Evolutionary conservation across 2,329 filamentous ascomycete genomes (phyloP).

Genomic region (Diaporthe sp.): DNA sequence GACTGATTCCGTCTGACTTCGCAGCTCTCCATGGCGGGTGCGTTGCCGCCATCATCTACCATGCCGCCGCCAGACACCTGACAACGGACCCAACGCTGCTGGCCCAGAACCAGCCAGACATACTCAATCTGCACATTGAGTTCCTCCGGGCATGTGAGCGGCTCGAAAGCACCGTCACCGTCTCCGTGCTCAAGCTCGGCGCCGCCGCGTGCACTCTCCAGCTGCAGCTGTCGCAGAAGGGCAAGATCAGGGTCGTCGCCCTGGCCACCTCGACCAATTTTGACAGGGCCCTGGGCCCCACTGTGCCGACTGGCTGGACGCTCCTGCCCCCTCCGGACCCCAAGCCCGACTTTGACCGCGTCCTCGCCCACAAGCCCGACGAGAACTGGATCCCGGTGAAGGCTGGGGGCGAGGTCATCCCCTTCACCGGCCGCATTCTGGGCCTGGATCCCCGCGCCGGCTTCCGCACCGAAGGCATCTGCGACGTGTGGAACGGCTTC

Average conservation of each 20-base stretch:
- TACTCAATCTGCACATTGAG: slow-evolving; percentile 47
- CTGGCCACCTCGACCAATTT: slow-evolving; percentile 47
- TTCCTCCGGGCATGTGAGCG: slow-evolving; percentile 46
- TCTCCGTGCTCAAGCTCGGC: slow-evolving; percentile 45
- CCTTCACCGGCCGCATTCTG: slow-evolving; percentile 42
- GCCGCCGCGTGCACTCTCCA: slow-evolving; percentile 44
- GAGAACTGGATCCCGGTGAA: slow-evolving; percentile 45
- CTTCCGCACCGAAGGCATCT: slow-evolving; percentile 43
- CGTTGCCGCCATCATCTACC: slow-evolving; percentile 46
- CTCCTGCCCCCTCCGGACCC: slow-evolving; percentile 44
- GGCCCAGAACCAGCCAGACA: slow-evolving; percentile 45
- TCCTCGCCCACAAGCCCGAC: slow-evolving; percentile 43
- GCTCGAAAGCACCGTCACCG: slow-evolving; percentile 43
- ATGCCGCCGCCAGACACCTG: slow-evolving; percentile 45
- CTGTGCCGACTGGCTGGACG: slow-evolving; percentile 40
- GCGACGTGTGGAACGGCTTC: slow-evolving; percentile 47
- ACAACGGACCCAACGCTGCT: slow-evolving; percentile 32
- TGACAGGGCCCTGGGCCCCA: slow-evolving; percentile 44
- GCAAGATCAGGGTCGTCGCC: slow-evolving; percentile 43
- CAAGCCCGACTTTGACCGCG: slow-evolving; percentile 45
- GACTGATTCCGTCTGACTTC: not conserved
- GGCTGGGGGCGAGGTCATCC: slow-evolving; percentile 45
- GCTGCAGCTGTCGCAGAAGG: slow-evolving; percentile 44
- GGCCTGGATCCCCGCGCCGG: slow-evolving; percentile 45
- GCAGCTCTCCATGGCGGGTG: slow-evolving; percentile 46